Evolutionary conservation across 768 basidiomycete genomes (phyloP), one percentile per base, ranked within the genome.

Genomic region (Russula emetica): DNA sequence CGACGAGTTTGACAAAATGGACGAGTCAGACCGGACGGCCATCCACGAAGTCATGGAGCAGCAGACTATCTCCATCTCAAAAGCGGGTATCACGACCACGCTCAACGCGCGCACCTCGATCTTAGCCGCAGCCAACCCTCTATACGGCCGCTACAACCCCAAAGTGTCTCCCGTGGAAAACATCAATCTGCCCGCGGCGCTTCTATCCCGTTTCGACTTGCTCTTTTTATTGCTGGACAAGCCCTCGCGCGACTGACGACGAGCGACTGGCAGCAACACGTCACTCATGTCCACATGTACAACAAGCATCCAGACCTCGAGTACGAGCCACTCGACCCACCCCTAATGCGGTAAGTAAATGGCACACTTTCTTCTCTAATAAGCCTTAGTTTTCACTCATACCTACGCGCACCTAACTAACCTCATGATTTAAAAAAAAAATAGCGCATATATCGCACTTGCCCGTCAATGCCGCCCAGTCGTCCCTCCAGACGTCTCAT

Each of bases 11-110:
- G 97, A 99, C 79, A 98, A 99, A 75, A 99, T 99, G 97, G 97
- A 98, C 69, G 97, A 99, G 76, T 75, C 92, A 0, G 97, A 98
- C 74, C 82, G 97, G 69, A 98, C 97, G 2, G 93, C 97, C 16
- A 98, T 99, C 66, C 97, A 99, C 77, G 97, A 99, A 82, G 97
- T 99, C 64, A 99, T 99, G 97, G 96, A 98, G 76, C 97, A 98
- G 75, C 97, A 99, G 77, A 99, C 97, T 0, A 98, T 99, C 61
- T 98, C 96, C 3, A 99, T 99, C 67, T 97, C 97, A 49, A 99
- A 98, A 76, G 97, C 97, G 5, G 97, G 97, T 26, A 99, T 99
- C 72, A 95, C 96, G 10, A 99, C 97, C 9, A 98, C 97, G 1
- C 81, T 99, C 53, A 98, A 98, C 71, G 97, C 97, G 28, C 87